Evolutionary conservation across 2,329 filamentous ascomycete genomes (phyloP), one percentile per base, ranked within the genome.

Genomic region (Aspergillus pseudoterreus): DNA sequence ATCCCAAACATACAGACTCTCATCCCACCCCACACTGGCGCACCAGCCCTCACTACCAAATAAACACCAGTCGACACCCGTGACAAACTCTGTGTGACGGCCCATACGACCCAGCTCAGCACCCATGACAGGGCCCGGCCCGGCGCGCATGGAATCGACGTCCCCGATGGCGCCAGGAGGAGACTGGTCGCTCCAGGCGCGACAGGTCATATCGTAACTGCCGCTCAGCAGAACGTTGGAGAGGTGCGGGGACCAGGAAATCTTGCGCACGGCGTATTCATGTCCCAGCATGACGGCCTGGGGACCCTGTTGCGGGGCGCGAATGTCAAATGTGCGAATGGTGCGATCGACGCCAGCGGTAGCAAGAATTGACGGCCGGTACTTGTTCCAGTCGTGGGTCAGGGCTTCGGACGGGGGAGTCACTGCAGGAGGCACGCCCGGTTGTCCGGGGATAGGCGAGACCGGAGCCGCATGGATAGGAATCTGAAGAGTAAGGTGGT

Each of bases 331-430:
- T 0, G 88, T 94, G 44, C 94, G 85, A 54, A 99, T 86, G 15
- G 87, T 75, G 49, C 88, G 82, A 70, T 99, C 94, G 3, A 97
- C 94, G 49, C 94, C 92, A 1, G 84, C 94, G 0, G 90, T 90
- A 0, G 94, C 94, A 49, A 99, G 77, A 22, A 96, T 78, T 0
- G 85, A 87, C 59, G 91, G 84, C 36, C 88, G 83, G 74, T 99
- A 99, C 73, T 99, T 99, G 76, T 99, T 99, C 94, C 94, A 99
- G 71, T 99, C 94, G 72, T 97, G 94, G 0, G 92, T 96, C 30
- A 99, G 81, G 35, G 90, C 84, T 76, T 99, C 94, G 9, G 84
- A 80, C 0, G 91, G 90, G n/a, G 83, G 77, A 43, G 60, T 54
- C 8, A 78, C 68, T 1, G 68, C 67, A 0, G 66, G 67, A 30